Evolutionary conservation across 352 stramenopile species (phyloP).

Genomic region (Saprolegnia diclina): DNA sequence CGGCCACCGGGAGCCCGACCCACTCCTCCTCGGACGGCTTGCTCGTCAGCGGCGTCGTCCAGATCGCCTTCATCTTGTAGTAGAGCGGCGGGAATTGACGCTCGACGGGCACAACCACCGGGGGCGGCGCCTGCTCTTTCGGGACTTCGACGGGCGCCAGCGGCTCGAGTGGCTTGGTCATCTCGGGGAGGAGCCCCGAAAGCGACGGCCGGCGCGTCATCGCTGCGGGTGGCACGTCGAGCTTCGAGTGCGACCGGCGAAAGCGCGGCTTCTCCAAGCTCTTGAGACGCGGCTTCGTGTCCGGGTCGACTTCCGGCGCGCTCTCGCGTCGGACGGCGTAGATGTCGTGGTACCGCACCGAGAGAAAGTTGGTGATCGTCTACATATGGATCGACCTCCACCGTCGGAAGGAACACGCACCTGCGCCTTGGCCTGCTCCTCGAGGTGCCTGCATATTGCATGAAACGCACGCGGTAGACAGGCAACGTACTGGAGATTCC

Average conservation of each 20-base stretch:
- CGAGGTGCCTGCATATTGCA: background rate
- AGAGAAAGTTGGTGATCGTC: conserved; percentile 23
- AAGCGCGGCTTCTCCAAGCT: background rate
- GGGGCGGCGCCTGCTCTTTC: background rate
- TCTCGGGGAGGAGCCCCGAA: background rate
- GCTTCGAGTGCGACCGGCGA: background rate
- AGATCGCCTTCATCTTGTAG: conserved; percentile 18
- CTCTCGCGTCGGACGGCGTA: background rate
- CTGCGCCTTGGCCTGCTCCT: conserved; percentile 18
- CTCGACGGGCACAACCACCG: conserved; percentile 2
- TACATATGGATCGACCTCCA: background rate
- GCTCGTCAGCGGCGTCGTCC: conserved; percentile 7
- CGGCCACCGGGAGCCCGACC: conserved; percentile 6
- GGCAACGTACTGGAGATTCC: conserved; percentile 5
- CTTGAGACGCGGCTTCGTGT: background rate
- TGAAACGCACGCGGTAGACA: background rate
- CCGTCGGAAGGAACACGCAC: background rate
- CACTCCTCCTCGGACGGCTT: conserved; percentile 13
- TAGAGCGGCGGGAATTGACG: conserved; percentile 18
- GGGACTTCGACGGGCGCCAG: background rate
- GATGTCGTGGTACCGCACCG: conserved; percentile 22
- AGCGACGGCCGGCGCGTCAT: background rate
- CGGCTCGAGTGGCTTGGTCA: background rate
- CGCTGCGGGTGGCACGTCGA: background rate
- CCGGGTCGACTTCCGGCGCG: conserved; percentile 1